Evolutionary conservation across 148 eudicot genomes (phyloP).

Genomic region (Silene latifolia): DNA sequence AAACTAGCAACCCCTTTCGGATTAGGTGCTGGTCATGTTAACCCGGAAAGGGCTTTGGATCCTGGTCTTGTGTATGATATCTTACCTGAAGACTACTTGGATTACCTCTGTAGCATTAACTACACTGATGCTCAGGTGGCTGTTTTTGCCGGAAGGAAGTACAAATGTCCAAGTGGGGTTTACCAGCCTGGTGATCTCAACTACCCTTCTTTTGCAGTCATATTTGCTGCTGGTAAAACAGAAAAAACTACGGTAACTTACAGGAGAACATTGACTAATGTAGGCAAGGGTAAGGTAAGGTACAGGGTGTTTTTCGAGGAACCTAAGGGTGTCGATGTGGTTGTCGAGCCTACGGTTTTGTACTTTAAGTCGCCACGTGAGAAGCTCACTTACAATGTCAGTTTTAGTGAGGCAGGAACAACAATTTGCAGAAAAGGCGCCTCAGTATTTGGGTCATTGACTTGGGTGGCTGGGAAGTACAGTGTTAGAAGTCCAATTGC

Average conservation of each 20-base stretch:
- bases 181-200: conserved; percentile 37
- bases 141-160: conserved; percentile 40
- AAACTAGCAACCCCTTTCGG: conserved; percentile 43
- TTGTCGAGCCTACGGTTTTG: conserved; percentile 46
- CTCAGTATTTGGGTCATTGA: conserved; percentile 49
- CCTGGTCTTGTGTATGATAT: conserved; percentile 65
- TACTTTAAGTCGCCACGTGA: conserved; percentile 36
- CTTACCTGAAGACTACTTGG: conserved; percentile 38
- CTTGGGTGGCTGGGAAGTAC: conserved; percentile 38
- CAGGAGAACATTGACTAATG: conserved; percentile 59
- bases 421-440: conserved; percentile 13
- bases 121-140: conserved; percentile 46
- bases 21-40: conserved; percentile 64
- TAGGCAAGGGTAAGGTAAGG: conserved; percentile 36
- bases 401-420: conserved; percentile 32
- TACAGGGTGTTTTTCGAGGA: conserved; percentile 36
- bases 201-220: conserved; percentile 63
- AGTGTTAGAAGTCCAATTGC: conserved; percentile 65
- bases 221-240: conserved; percentile 19
- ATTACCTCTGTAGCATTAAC: conserved; percentile 51
- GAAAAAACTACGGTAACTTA: conserved; percentile 25
- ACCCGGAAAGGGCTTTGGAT: conserved; percentile 58
- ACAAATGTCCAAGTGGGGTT: conserved; percentile 31
- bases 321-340: conserved; percentile 46
- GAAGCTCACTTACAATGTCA: conserved; percentile 45